These are phyloP conservation scores for Xylariaceae sp. DNA, from an alignment of 2,329 filamentous ascomycete genomes.

Conservation along the genomic window DNA sequence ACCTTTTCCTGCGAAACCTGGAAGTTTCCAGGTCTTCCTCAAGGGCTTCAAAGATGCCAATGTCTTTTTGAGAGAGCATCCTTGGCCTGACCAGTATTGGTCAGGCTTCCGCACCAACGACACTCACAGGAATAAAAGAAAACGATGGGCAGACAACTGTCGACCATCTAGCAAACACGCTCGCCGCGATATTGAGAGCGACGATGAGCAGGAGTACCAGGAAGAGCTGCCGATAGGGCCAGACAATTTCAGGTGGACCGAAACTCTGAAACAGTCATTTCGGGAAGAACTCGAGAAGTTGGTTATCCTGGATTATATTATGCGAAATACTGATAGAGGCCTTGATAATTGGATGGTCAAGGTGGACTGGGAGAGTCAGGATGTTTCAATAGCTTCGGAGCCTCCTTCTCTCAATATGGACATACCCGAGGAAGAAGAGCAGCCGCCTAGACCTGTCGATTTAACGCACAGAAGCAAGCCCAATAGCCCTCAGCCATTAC, in stretches of 20 bases:
- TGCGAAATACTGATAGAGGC: conserved; percentile 96
- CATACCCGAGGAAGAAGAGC: conserved; percentile 39
- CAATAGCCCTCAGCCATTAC: conserved; percentile 46
- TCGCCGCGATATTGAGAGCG: conserved; percentile 43
- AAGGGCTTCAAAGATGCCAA: conserved; percentile 98
- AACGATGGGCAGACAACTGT: conserved; percentile 77
- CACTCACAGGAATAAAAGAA: conserved; percentile 63
- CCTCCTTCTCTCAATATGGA: conserved; percentile 66
- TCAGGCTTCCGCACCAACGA: conserved; percentile 66
- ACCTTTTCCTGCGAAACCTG: conserved; percentile 80
- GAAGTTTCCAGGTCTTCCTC: conserved; percentile 95
- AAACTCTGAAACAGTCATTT: conserved; percentile 82
- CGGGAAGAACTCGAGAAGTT: conserved; percentile 94
- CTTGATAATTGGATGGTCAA: conserved; percentile 99
- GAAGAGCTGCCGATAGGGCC: conserved; percentile 36
- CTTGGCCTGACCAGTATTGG: conserved; percentile 89
- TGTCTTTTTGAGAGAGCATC: conserved; percentile 87
- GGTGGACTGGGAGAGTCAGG: conserved; percentile 78
- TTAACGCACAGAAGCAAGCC: conserved; percentile 36
- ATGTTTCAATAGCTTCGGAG: conserved; percentile 82
- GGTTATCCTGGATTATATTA: conserved; percentile 97
- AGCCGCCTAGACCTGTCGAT: conserved; percentile 60
- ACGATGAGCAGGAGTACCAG: conserved; percentile 38
- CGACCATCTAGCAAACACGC: conserved; percentile 51
- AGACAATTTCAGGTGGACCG: conserved; percentile 77